These are phyloP conservation scores for Eleusine indica DNA, from an alignment of 176 grass and related monocot genomes.

Conservation along the genomic window DNA sequence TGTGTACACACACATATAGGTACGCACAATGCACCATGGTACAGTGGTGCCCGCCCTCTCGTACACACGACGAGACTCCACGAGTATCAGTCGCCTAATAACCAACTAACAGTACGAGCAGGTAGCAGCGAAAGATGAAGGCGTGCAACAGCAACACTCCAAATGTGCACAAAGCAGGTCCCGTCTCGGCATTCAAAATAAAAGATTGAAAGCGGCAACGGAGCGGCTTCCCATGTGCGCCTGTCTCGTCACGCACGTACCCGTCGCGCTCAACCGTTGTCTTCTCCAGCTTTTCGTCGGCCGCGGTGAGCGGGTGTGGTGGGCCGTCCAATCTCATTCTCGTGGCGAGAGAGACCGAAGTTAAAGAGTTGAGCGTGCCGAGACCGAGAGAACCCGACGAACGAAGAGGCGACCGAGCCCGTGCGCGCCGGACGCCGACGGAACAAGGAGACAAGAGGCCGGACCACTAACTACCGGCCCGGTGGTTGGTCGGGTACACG, in stretches of 20 bases:
- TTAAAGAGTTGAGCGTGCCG: no score
- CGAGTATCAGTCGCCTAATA: no score
- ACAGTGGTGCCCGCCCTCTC: neutral
- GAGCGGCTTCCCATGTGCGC: constrained; percentile 35
- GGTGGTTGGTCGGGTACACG: constrained; percentile 30
- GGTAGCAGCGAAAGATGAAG: no score
- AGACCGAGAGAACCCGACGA: no score
- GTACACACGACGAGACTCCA: neutral
- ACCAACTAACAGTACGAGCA: no score
- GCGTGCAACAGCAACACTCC: neutral
- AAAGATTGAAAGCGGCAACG: constrained; percentile 26
- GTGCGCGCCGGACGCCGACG: neutral
- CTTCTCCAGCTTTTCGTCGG: neutral
- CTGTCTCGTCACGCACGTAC: neutral
- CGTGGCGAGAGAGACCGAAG: no score
- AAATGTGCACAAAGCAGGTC: neutral
- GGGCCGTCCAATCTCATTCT: neutral
- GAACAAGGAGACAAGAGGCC: neutral
- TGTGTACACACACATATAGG: neutral
- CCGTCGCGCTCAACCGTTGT: neutral
- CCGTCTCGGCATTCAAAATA: neutral
- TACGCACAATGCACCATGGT: neutral
- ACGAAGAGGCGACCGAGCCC: neutral
- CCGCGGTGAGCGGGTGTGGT: neutral
- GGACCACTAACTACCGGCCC: constrained; percentile 30